Base-by-base conservation (phyloP, 495 filamentous ascomycete genomes). In the Penicillium pulvis region DNA sequence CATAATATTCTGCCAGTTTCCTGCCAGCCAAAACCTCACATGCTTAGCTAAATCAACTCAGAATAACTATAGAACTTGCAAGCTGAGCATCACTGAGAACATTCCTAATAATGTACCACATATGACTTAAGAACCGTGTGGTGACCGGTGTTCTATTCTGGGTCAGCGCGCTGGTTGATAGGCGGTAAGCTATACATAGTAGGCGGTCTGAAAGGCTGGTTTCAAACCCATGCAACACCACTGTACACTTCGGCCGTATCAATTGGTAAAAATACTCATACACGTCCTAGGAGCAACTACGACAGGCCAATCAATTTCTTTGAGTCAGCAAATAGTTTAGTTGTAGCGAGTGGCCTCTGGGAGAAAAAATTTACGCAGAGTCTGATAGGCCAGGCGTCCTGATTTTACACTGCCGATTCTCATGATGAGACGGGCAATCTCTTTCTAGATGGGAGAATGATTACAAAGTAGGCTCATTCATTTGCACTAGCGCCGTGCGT, bases 181-280 rank as follows among this genome's bases (percentile, higher is more conserved):
- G n/a, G n/a, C n/a, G n/a, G n/a, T n/a, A n/a, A n/a, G n/a, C n/a
- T n/a, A n/a, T n/a, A n/a, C n/a, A n/a, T n/a, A n/a, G n/a, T n/a
- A n/a, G n/a, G n/a, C n/a, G n/a, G n/a, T n/a, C n/a, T n/a, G n/a
- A n/a, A n/a, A n/a, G n/a, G n/a, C n/a, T n/a, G n/a, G n/a, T n/a
- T n/a, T n/a, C n/a, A n/a, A n/a, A n/a, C n/a, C n/a, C n/a, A n/a
- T n/a, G n/a, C n/a, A n/a, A n/a, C n/a, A n/a, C n/a, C n/a, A n/a
- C n/a, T n/a, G n/a, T n/a, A 28, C 45, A 47, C 23, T 28, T 47
- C 17, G 45, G 45, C 45, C 45, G 45, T 47, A 47, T 47, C 45
- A 26, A 47, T 47, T 28, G 45, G 28, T 47, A 47, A 47, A 47
- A 47, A 30, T 30, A 47, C 45, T 28, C 19, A 28, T 47, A 47